Conservation (phyloP, 345 rosid species). For the Eucalyptus curtisii region DNA sequence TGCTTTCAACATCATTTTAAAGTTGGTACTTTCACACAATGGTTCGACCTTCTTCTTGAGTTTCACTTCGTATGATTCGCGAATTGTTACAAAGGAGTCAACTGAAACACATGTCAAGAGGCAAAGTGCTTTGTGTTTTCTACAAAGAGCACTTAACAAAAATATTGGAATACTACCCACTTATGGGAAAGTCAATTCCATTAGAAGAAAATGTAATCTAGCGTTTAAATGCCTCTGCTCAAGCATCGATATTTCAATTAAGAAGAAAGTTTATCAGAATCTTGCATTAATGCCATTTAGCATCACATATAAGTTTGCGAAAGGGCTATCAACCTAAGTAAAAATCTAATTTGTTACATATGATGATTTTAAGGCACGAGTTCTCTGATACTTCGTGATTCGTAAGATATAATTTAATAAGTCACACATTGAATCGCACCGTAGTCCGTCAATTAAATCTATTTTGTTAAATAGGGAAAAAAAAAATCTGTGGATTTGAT, state of each 20-base stretch:
- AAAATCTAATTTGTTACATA: background rate
- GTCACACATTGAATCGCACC: accelerated
- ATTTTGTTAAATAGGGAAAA: background rate
- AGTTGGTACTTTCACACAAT: background rate
- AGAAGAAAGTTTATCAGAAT: background rate
- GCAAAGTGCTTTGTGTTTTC: background rate
- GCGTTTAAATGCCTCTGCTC: background rate
- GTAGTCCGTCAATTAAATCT: background rate
- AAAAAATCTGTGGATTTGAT: background rate
- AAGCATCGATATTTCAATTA: background rate
- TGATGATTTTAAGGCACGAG: background rate
- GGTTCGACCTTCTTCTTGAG: background rate
- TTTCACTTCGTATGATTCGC: background rate
- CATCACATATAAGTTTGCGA: background rate
- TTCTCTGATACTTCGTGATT: background rate
- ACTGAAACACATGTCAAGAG: background rate
- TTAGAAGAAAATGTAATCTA: background rate
- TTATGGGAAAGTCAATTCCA: background rate
- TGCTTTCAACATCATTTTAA: background rate
- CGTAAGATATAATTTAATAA: background rate
- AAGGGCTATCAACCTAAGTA: background rate
- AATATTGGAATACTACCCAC: background rate
- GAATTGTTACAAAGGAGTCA: background rate
- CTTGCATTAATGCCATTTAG: background rate
- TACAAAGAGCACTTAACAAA: background rate